Evolutionary conservation across 176 grass and related monocot species (phyloP), one percentile per base, ranked within the genome.

Genomic region (Ensete glaucum): DNA sequence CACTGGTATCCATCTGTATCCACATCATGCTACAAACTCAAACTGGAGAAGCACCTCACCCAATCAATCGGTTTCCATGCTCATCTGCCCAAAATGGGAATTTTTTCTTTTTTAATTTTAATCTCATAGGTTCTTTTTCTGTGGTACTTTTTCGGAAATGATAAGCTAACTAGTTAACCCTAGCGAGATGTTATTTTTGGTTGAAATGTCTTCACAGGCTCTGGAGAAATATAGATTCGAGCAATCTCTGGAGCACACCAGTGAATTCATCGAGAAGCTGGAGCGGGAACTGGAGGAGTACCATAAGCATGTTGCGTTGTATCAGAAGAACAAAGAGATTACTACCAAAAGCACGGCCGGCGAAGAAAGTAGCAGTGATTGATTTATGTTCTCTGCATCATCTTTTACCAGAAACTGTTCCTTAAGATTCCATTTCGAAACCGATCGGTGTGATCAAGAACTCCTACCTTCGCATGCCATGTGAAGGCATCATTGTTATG

Each of bases 241-340:
- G 77, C 92, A 96, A 84, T 96, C 91, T 63, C 91, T 88, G 78
- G 85, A 94, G 27, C 91, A 94, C 78, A 88, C 85, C n/a, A 78
- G 91, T 53, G 81, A 88, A 24, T 90, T 85, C 69, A 84, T 94
- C 59, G 91, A 94, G 81, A 85, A 83, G 69, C 68, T 90, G 5
- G 91, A 88, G 82, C 68, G 78, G 16, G 85, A 91, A 54, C 79
- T 96, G 60, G 92, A 96, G 72, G 86, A 91, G 21, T 91, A 91
- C 71, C 82, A 77, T 9, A 89, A 91, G 77, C 76, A 96, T 82
- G 85, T 90, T 76, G 76, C 83, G 23, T 65, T 91, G 72, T 91
- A 86, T 73, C 88, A 84, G 81, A 88, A 83, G n/a, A 58, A 11
- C 9, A 68, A 72, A 27, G 86, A 50, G n/a, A 69, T 64, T 80